phyloP scores from a whole-genome alignment of 176 grass and related monocot species.

The Ananas comosus region DNA sequence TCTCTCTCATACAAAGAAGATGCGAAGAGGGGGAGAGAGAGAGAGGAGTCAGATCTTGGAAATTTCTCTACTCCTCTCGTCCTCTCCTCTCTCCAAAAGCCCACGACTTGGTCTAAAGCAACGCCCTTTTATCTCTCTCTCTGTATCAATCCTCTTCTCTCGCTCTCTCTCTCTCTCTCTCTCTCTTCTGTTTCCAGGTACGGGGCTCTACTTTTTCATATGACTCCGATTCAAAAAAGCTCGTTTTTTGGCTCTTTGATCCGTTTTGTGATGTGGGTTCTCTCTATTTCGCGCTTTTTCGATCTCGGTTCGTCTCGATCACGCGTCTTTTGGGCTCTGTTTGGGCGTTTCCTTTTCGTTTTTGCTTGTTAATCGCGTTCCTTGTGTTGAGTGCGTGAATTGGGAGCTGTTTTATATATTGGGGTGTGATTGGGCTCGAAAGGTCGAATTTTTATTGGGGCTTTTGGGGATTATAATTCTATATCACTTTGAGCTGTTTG shows the following conservation, averaged over 20 bases:
- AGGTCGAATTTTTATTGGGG: background rate
- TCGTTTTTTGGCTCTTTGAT: background rate
- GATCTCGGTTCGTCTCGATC: background rate
- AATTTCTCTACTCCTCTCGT: constrained; percentile 1
- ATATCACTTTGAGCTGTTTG: background rate
- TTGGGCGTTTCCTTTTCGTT: background rate
- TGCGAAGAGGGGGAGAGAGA: background rate
- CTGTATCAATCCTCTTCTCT: background rate
- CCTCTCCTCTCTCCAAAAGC: background rate
- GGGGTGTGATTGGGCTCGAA: background rate
- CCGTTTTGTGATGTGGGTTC: background rate
- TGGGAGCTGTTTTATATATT: background rate
- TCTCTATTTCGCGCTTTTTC: background rate
- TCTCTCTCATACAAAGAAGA: background rate
- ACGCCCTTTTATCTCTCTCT: background rate
- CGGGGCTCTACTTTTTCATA: background rate
- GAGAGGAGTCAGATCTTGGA: background rate
- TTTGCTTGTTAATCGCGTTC: background rate
- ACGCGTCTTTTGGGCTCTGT: background rate
- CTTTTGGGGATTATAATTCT: background rate
- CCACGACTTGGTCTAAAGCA: background rate
- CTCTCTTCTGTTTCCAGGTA: background rate
- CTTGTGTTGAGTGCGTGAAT: background rate
- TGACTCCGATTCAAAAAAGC: background rate
- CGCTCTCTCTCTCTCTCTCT: background rate